Percentiles rank a stretch among this genome's conserved stretches.
Conservation (phyloP, 2,329 filamentous ascomycete species). For the Penicillium janthinellum region DNA sequence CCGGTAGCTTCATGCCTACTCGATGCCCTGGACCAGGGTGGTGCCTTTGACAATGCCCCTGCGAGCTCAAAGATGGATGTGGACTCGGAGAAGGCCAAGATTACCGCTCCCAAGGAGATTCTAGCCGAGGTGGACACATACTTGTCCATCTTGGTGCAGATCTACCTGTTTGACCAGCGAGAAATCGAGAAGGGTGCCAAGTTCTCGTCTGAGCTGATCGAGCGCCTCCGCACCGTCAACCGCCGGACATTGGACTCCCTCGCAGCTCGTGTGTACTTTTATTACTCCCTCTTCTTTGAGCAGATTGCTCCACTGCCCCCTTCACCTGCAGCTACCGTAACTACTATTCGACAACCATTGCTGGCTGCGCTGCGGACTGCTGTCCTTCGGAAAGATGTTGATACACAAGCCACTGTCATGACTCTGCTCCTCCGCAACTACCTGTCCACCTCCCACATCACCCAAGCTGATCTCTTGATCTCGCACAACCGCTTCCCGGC, state of each 20-base stretch:
- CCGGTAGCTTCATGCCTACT: conserved; percentile 70
- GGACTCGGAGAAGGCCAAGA: conserved; percentile 68
- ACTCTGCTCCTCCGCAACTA: conserved; percentile 95
- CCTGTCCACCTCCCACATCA: conserved; percentile 92
- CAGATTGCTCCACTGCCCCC: conserved; percentile 83
- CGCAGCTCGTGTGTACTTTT: conserved; percentile 95
- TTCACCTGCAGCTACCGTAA: conserved; percentile 82
- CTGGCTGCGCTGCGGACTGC: conserved; percentile 88
- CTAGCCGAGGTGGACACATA: conserved; percentile 89
- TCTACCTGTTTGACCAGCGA: conserved; percentile 84
- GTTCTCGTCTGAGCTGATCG: conserved; percentile 81
- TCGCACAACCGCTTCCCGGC: conserved; percentile 94
- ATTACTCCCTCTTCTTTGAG: conserved; percentile 95
- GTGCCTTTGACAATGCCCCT: conserved; percentile 63
- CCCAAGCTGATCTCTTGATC: conserved; percentile 92
- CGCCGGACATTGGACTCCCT: conserved; percentile 91
- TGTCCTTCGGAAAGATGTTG: conserved; percentile 94
- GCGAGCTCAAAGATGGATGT: conserved; percentile 70
- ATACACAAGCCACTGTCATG: conserved; percentile 96
- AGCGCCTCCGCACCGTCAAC: conserved; percentile 85
- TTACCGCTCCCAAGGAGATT: conserved; percentile 67
- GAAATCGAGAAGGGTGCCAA: conserved; percentile 76
- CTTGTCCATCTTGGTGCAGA: conserved; percentile 81
- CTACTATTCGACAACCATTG: conserved; percentile 81
- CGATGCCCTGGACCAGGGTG: conserved; percentile 67